Evolutionary conservation across 192 early-diverging fungal species (phyloP).

Genomic region (Spinellus fusiger): DNA sequence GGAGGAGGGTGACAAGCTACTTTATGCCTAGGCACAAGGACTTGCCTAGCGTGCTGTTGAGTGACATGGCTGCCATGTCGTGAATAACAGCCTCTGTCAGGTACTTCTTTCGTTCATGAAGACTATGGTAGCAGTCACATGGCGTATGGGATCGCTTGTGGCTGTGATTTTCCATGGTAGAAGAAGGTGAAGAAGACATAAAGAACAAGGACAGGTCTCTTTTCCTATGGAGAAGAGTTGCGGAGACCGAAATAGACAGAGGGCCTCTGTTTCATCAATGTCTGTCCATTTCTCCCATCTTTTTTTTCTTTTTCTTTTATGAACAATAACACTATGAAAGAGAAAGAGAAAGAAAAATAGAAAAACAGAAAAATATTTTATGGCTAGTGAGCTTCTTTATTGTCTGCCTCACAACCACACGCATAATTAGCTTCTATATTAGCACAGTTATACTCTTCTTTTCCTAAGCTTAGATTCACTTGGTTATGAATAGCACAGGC

Average conservation of each 20-base stretch:
- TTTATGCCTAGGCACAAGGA: too few species aligned
- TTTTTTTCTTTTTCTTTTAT: too few species aligned
- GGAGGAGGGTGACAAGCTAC: too few species aligned
- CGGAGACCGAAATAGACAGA: too few species aligned
- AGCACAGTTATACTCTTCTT: constrained; percentile 78
- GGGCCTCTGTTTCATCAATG: too few species aligned
- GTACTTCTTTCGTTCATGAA: constrained; percentile 8
- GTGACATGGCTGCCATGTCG: constrained; percentile 28
- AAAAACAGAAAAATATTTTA: too few species aligned
- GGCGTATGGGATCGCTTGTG: constrained; percentile 2
- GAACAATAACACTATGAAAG: too few species aligned
- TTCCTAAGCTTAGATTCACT: constrained; percentile 81
- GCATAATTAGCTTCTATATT: constrained; percentile 71
- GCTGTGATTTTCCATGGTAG: neutral
- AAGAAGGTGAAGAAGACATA: neutral
- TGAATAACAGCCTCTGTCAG: constrained; percentile 21
- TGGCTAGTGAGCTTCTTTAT: neutral
- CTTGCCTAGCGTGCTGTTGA: constrained; percentile 4
- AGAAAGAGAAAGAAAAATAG: too few species aligned
- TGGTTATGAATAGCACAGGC: constrained; percentile 87
- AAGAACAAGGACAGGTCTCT: neutral
- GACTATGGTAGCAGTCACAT: neutral
- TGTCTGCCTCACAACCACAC: constrained; percentile 74
- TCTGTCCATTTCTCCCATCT: too few species aligned
- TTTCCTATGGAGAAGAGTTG: too few species aligned